phyloP scores from a whole-genome alignment of 1,139 yeast genomes.

The Nakaseomyces uthaithaninus region DNA sequence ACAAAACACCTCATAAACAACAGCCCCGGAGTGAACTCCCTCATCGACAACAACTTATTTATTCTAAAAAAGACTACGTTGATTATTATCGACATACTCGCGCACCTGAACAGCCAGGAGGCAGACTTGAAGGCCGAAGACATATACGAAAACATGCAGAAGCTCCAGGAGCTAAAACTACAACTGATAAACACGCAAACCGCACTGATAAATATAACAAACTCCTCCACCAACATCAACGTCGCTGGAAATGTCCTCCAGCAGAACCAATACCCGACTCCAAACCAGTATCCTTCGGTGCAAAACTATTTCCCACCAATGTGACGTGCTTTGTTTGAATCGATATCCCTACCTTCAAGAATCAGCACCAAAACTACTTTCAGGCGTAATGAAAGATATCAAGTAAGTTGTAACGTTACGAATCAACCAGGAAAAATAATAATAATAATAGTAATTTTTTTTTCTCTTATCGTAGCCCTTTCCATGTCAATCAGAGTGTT shows the following conservation, averaged over 20 bases:
- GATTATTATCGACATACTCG: neutral
- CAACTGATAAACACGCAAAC: constrained; percentile 2
- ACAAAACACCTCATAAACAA: too few relatives aligned
- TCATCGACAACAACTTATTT: neutral
- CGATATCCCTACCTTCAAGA: too few relatives aligned
- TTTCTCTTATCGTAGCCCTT: too few relatives aligned
- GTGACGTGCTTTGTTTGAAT: too few relatives aligned
- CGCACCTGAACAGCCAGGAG: neutral
- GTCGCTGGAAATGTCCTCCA: neutral
- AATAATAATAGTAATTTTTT: too few relatives aligned
- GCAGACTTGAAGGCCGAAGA: neutral
- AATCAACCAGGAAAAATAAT: too few relatives aligned
- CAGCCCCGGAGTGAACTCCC: neutral
- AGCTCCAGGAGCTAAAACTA: neutral
- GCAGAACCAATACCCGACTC: constrained; percentile 2
- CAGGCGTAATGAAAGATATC: too few relatives aligned
- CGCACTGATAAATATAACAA: constrained; percentile 1
- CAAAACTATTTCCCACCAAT: constrained; percentile 6
- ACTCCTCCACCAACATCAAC: neutral
- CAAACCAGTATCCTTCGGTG: neutral
- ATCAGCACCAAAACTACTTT: too few relatives aligned
- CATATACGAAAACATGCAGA: constrained; percentile 1
- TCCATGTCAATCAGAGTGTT: too few relatives aligned
- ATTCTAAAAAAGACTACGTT: constrained; percentile 3
- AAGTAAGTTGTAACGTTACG: too few relatives aligned